Evolutionary conservation across 352 stramenopile genomes (phyloP).

Genomic region (Plasmopara muralis): DNA sequence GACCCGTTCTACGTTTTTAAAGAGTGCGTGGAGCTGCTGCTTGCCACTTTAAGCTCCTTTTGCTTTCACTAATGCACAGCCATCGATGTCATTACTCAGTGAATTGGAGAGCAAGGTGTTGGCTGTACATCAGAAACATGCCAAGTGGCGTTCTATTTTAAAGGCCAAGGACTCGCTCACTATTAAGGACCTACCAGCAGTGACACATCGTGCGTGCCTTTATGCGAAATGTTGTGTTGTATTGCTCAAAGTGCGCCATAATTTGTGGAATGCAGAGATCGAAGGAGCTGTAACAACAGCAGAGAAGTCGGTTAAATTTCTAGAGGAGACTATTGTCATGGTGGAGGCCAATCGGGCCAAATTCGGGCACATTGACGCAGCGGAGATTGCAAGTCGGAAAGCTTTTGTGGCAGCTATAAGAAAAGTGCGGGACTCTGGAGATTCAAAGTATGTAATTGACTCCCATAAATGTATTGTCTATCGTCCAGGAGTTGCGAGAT

Average conservation of each 20-base stretch:
- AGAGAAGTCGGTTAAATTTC: constrained; percentile 73
- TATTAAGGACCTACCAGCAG: constrained; percentile 42
- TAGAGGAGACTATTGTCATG: constrained; percentile 79
- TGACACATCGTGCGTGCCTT: constrained; percentile 41
- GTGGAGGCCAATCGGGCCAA: constrained; percentile 73
- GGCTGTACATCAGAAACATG: constrained; percentile 57
- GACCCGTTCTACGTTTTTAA: constrained; percentile 84
- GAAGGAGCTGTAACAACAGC: constrained; percentile 38
- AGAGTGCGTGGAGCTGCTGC: constrained; percentile 35
- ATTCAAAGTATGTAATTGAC: neutral
- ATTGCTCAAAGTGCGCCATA: neutral
- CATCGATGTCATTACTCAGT: constrained; percentile 19
- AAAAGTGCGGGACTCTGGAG: constrained; percentile 22
- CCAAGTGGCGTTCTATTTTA: constrained; percentile 55
- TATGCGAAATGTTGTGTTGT: constrained; percentile 2
- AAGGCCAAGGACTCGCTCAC: constrained; percentile 37
- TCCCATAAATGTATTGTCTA: neutral
- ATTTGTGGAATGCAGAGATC: constrained; percentile 41
- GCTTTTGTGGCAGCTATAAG: constrained; percentile 53
- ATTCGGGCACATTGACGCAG: constrained; percentile 75
- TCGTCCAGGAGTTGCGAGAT: constrained; percentile 30
- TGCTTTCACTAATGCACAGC: neutral
- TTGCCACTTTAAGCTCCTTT: neutral
- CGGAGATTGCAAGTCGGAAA: constrained; percentile 59
- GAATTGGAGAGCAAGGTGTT: constrained; percentile 74